These are phyloP conservation scores for Trichophyton schoenleinii DNA, from an alignment of 2,329 filamentous ascomycete species.

Conservation along the genomic window DNA sequence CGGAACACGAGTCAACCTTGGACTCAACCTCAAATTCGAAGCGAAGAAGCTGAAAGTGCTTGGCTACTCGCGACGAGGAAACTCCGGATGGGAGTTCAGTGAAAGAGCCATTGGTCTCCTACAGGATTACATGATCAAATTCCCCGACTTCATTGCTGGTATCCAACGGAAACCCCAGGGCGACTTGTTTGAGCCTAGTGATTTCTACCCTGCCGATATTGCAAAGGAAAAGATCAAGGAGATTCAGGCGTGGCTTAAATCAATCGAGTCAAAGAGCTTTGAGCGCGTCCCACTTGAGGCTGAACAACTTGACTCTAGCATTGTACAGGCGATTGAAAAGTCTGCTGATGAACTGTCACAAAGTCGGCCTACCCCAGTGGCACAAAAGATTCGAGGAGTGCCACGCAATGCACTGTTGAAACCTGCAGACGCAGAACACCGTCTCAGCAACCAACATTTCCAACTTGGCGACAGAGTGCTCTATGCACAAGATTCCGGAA, in stretches of 20 bases:
- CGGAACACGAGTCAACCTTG: conserved; percentile 74
- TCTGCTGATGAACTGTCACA: conserved; percentile 54
- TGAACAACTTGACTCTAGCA: conserved; percentile 84
- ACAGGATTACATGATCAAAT: conserved; percentile 78
- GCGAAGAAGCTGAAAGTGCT: conserved; percentile 89
- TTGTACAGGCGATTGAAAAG: conserved; percentile 67
- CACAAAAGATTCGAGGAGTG: conserved; percentile 64
- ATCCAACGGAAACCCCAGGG: conserved; percentile 76
- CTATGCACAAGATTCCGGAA: conserved; percentile 83
- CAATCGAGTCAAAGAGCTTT: conserved; percentile 78
- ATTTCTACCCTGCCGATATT: conserved; percentile 65
- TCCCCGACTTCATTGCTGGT: conserved; percentile 87
- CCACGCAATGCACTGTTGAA: conserved; percentile 81
- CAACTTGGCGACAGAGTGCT: conserved; percentile 78
- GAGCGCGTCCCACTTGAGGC: conserved; percentile 94
- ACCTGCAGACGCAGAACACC: conserved; percentile 89
- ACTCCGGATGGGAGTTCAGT: conserved; percentile 92
- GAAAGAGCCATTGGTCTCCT: conserved; percentile 68
- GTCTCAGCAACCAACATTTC: conserved; percentile 74
- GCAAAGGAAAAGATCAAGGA: conserved; percentile 80
- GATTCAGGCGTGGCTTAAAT: conserved; percentile 86
- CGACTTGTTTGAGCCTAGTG: conserved; percentile 69
- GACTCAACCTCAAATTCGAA: conserved; percentile 94
- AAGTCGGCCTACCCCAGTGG: conserved; percentile 41
- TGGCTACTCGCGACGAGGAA: conserved; percentile 79